These are phyloP conservation scores for Helotiales sp. DNA, from an alignment of 2,329 filamentous ascomycete species.

Conservation along the genomic window DNA sequence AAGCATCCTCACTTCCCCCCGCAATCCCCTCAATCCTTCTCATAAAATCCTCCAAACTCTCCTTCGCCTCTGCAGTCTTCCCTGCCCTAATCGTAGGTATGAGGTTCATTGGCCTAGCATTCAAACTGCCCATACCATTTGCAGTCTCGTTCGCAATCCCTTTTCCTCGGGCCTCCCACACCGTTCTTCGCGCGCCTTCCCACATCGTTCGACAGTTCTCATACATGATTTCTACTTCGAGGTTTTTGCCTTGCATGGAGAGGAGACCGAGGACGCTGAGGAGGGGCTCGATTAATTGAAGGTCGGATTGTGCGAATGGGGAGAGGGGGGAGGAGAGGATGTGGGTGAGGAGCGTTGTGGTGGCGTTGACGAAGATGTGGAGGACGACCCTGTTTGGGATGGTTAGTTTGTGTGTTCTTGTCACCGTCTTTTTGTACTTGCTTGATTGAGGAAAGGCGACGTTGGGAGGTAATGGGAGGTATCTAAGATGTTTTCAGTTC, in stretches of 20 bases:
- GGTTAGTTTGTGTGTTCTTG: neutral
- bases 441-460: too few relatives aligned
- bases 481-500: too few relatives aligned
- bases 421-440: too few relatives aligned
- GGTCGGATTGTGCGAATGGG: conserved; percentile 19
- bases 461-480: too few relatives aligned
- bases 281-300: conserved; percentile 28
- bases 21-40: conserved; percentile 28
- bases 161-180: conserved; percentile 8
- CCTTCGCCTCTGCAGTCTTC: conserved; percentile 1
- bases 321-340: conserved; percentile 23
- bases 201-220: conserved; percentile 19
- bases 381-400: conserved; percentile 23
- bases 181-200: conserved; percentile 19
- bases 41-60: conserved; percentile 31
- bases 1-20: neutral
- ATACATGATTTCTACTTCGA: conserved; percentile 25
- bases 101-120: neutral
- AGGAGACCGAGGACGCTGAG: conserved; percentile 25
- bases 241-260: conserved; percentile 16
- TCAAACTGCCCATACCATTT: neutral
- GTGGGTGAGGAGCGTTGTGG: conserved; percentile 25
- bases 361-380: conserved; percentile 33
- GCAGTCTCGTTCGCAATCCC: neutral
- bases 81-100: neutral